Conservation (phyloP, 306 rosid genomes). For the Prunus dulcis region DNA sequence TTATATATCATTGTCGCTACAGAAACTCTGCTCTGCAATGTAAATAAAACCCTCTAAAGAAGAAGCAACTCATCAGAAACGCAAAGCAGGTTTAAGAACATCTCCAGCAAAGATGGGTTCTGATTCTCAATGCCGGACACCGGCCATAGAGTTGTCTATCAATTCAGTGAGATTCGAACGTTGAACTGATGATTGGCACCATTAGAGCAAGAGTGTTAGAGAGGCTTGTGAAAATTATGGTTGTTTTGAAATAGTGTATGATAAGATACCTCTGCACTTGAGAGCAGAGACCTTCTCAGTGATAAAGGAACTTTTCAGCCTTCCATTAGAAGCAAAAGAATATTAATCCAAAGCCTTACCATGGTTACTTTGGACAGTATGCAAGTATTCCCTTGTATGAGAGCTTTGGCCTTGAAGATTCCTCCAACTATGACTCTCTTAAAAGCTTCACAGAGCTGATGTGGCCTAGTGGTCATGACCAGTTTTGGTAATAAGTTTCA, state of each 20-base stretch:
- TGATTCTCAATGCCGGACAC: neutral
- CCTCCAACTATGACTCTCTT: slow-evolving; percentile 7
- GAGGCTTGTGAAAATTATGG: slow-evolving; percentile 46
- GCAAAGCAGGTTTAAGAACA: too few relatives aligned
- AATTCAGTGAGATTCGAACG: slow-evolving; percentile 12
- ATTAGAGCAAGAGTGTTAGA: slow-evolving; percentile 35
- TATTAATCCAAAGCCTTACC: neutral
- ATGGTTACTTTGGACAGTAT: neutral
- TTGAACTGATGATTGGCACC: slow-evolving; percentile 28
- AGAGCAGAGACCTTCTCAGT: slow-evolving; percentile 12
- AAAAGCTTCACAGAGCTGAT: neutral
- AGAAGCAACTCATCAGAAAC: too few relatives aligned
- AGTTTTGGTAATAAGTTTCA: slow-evolving; percentile 1
- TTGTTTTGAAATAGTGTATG: slow-evolving; percentile 2
- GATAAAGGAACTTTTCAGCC: slow-evolving; percentile 3
- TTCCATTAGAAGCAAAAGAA: neutral
- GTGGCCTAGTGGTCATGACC: slow-evolving; percentile 7
- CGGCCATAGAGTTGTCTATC: neutral
- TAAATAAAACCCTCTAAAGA: too few relatives aligned
- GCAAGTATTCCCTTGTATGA: neutral
- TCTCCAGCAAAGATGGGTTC: neutral
- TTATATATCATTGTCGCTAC: too few relatives aligned
- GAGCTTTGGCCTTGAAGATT: slow-evolving; percentile 5
- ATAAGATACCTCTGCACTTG: slow-evolving; percentile 1
- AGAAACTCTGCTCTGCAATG: too few relatives aligned